Percentiles rank a stretch among this genome's conserved stretches.
Evolutionary conservation across 83 land plant genomes (phyloP).

Genomic region (Larix sibirica): DNA sequence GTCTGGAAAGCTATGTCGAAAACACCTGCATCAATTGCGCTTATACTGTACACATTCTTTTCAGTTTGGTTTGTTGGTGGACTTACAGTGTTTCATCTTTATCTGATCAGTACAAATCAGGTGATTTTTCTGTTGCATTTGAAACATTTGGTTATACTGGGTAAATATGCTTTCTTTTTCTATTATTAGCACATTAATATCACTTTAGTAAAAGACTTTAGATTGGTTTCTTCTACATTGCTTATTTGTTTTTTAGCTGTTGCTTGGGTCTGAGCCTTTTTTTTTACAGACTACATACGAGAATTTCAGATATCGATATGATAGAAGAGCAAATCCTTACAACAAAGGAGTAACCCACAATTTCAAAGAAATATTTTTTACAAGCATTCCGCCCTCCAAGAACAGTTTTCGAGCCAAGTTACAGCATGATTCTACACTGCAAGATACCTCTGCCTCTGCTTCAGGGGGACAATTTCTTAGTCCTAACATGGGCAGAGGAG

Average conservation of each 20-base stretch:
- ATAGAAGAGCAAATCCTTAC: conserved; percentile 69
- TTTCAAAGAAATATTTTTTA: conserved; percentile 69
- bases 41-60: conserved; percentile 88
- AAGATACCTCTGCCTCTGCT: conserved; percentile 21
- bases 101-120: conserved; percentile 97
- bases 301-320: conserved; percentile 86
- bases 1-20: conserved; percentile 88
- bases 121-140: conserved; percentile 23
- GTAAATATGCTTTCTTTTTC: background rate
- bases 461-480: conserved; percentile 53
- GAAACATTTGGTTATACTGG: background rate
- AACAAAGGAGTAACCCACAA: conserved; percentile 63
- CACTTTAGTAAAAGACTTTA: background rate
- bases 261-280: background rate
- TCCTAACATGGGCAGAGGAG: conserved; percentile 69
- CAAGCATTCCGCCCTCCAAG: conserved; percentile 60
- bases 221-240: background rate
- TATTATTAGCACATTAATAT: background rate
- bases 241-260: background rate
- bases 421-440: conserved; percentile 27
- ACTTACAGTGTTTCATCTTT: conserved; percentile 90
- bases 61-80: conserved; percentile 98
- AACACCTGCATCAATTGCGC: conserved; percentile 85
- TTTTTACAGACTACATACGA: conserved; percentile 93
- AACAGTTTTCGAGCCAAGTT: conserved; percentile 75